Base-by-base conservation (phyloP, 2,329 filamentous ascomycete genomes). In the Nemania abortiva region DNA sequence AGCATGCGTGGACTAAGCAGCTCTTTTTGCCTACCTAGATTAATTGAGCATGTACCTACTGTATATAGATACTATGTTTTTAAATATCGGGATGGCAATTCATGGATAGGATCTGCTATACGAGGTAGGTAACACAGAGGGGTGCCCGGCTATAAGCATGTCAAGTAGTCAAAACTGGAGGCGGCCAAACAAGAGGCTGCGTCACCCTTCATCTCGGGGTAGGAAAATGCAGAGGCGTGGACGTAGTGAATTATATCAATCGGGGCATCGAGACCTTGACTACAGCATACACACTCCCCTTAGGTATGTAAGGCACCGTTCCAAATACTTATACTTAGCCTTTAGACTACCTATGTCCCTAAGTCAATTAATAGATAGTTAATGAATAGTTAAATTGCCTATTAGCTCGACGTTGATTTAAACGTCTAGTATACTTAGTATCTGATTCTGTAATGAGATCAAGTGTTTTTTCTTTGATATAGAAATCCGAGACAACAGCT, bases 211-310 rank as follows among this genome's bases (percentile, higher is more conserved):
- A 29, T 62, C 50, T 31, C n/a, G 42, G 24, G 31, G 11, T 58
- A 45, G 31, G 9, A 57, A 6, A n/a, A 0, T 18, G 53, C 6
- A 58, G 65, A 58, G 65, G 65, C 18, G 65, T 68, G 65, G 31
- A 22, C 24, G 37, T 64, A 68, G 31, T 39, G 34, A 57, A 56
- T 18, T 20, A 62, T 57, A 60, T 42, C 39, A 63, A 56, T 64
- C 27, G 29, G 61, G 60, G 47, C 39, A 18, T 34, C 31, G 57
- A 42, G 59, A 45, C 34, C 37, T n/a, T 39, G 37, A 42, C 11
- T n/a, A n/a, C n/a, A n/a, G n/a, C n/a, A n/a, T 42, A 15, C 37
- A 42, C 37, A 42, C 37, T 42, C 37, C 37, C 37, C 37, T 42
- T 10, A 15, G 13, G 37, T 34, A 34, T 34, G 31, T 42, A 42